Evolutionary conservation across 441 rosid genomes (phyloP), one percentile per base, ranked within the genome.

Genomic region (Aleurites moluccanus): DNA sequence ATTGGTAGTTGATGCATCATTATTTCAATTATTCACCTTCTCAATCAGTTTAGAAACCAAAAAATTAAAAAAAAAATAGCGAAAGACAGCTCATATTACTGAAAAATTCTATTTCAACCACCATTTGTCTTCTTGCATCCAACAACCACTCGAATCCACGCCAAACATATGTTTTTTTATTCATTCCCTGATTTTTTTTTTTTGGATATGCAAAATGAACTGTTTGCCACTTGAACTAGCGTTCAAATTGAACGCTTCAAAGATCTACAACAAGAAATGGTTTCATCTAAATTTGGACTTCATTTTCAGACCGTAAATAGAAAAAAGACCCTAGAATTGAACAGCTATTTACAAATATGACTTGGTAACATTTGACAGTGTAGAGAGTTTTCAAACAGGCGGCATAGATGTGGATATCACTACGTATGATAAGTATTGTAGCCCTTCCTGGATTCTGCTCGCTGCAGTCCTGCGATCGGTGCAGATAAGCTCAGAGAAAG

Each of bases 391-490:
- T 92, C 85, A 95, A 38, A 96, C 91, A 74, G 91, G 75, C 16
- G 91, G 88, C 85, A 92, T 84, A 11, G 97, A 91, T 38, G 94
- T 85, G 23, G 97, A 83, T 62, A 92, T 82, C 81, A 96, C 91
- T 1, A 92, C 88, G 33, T 82, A 85, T 8, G 97, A 76, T 80
- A 96, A 81, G 85, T 83, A 84, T 33, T 91, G 96, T 50, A 96
- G 86, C 45, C 99, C 98, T 33, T 92, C 97, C 85, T 91, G 92
- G 67, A 96, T 88, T 86, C 89, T 93, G 55, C 86, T 80, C 78
- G 89, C 85, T 0, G 97, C 98, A 3, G 86, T 81, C 40, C 70
- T 79, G 77, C 80, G 85, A 80, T 91, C 92, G 20, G 83, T 73
- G 5, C 74, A 86, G 64, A 96, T 88, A 83, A 86, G 89, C 73